These are phyloP conservation scores for Ophiocordyceps australis DNA, from an alignment of 2,329 filamentous ascomycete species.

Conservation along the genomic window DNA sequence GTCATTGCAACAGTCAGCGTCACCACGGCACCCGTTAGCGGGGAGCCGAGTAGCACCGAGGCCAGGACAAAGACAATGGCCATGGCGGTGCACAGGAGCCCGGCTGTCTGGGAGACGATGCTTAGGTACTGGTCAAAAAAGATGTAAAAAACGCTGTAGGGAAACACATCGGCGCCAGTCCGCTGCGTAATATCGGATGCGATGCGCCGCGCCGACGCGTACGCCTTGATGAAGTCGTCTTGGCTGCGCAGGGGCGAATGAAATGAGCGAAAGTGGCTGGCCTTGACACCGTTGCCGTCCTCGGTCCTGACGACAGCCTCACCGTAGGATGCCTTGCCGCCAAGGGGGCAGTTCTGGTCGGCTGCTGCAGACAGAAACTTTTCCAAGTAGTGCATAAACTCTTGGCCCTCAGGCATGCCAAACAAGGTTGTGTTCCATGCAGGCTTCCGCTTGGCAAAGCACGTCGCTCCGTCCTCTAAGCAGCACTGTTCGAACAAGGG, in stretches of 20 bases:
- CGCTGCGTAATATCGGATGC: conserved; percentile 52
- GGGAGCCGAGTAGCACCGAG: conserved; percentile 63
- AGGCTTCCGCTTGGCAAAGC: conserved; percentile 61
- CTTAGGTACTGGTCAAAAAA: conserved; percentile 95
- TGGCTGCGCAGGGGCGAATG: conserved; percentile 80
- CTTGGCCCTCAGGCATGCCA: conserved; percentile 86
- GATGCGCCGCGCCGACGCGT: conserved; percentile 77
- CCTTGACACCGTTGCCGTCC: conserved; percentile 47
- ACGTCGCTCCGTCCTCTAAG: conserved; percentile 50
- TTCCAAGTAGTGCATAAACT: conserved; percentile 73
- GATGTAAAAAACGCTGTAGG: conserved; percentile 95
- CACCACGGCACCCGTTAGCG: conserved; percentile 66
- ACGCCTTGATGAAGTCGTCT: conserved; percentile 81
- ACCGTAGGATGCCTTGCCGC: conserved; percentile 74
- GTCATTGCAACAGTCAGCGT: conserved; percentile 84
- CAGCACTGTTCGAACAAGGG: conserved; percentile 58
- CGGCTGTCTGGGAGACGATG: conserved; percentile 64
- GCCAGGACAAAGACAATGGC: conserved; percentile 73
- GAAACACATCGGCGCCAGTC: conserved; percentile 73
- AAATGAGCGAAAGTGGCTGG: conserved; percentile 81
- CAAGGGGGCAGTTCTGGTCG: conserved; percentile 69
- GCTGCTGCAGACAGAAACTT: conserved; percentile 73
- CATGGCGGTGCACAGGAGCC: conserved; percentile 66
- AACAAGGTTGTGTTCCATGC: conserved; percentile 77
- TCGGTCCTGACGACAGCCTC: conserved; percentile 66